phyloP scores from a whole-genome alignment of 2,329 filamentous ascomycete species.

The Aspergillus alliaceus region DNA sequence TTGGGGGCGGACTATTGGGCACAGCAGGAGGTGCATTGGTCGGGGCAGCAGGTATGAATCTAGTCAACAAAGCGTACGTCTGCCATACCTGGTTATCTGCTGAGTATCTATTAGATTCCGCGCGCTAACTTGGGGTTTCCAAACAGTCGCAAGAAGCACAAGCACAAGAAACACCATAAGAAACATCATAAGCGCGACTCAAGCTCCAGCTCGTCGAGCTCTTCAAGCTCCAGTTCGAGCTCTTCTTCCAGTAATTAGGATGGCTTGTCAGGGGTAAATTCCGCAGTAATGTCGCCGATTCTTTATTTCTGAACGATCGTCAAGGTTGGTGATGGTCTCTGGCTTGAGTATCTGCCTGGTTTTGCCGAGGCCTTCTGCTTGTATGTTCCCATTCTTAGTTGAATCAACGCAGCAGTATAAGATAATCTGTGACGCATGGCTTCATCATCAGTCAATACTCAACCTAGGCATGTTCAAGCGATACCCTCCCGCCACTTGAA shows the following conservation, averaged over 20 bases:
- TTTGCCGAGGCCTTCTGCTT: neutral
- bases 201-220: conserved; percentile 17
- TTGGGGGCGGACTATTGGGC: conserved; percentile 34
- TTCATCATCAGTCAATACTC: neutral
- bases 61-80: conserved; percentile 30
- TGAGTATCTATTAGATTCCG: conserved; percentile 7
- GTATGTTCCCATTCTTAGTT: neutral
- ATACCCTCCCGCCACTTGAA: neutral
- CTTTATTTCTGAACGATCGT: neutral
- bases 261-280: neutral
- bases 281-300: neutral
- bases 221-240: conserved; percentile 17
- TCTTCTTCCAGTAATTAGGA: conserved; percentile 13
- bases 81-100: neutral
- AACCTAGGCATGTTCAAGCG: neutral
- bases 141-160: conserved; percentile 25
- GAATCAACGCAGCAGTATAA: neutral
- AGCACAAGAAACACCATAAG: conserved; percentile 20
- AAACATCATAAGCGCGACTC: conserved; percentile 12
- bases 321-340: neutral
- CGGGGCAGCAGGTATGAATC: conserved; percentile 34
- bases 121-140: neutral
- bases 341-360: neutral
- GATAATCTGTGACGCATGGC: neutral
- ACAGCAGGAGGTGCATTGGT: conserved; percentile 34